Base-by-base conservation (phyloP, 2,329 filamentous ascomycete genomes). In the Arachnomyces sp. region DNA sequence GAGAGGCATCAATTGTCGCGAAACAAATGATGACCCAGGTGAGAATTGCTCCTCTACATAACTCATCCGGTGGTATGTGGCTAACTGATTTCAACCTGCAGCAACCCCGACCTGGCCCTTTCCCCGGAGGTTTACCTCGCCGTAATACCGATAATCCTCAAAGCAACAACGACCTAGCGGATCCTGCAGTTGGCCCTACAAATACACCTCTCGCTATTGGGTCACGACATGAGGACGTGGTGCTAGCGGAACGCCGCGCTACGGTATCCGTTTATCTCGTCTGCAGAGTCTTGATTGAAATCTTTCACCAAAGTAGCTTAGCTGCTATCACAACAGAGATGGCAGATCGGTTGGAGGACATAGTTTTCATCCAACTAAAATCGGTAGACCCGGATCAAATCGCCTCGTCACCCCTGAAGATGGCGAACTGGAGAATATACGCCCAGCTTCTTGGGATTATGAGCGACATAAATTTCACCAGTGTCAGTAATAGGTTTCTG, bases 351-450 rank as follows among this genome's bases (percentile, higher is more conserved):
- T 72, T 98, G 3, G 90, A 96, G 58, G 86, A 82, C 47, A 94
- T 98, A 44, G 94, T 98, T 40, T 98, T 96, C 60, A 82, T 82
- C n/a, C 92, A 96, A 60, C 72, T 98, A 7, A 93, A 89, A 56
- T 84, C 82, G 34, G 83, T 88, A 6, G 89, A 96, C 45, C 80
- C 84, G 0, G 87, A 94, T 6, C 80, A 89, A 54, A 71, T 81
- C 7, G 56, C 63, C 8, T 59, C 59, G 2, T 94, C 88, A 0
- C 81, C 85, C 1, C 70, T 96, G 16, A 87, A 88, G 49, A 79
- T 92, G 63, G 85, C 92, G 11, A 98, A 98, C 54, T 98, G 90
- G 90, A 84, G 86, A 43, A 79, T 98, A 2, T 95, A 95, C 59
- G 82, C 87, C 14, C 85, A 94, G 54, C 70, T 98, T 3, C 75